Evolutionary conservation across 352 stramenopile genomes (phyloP).

Genomic region (Phytophthora sp.): DNA sequence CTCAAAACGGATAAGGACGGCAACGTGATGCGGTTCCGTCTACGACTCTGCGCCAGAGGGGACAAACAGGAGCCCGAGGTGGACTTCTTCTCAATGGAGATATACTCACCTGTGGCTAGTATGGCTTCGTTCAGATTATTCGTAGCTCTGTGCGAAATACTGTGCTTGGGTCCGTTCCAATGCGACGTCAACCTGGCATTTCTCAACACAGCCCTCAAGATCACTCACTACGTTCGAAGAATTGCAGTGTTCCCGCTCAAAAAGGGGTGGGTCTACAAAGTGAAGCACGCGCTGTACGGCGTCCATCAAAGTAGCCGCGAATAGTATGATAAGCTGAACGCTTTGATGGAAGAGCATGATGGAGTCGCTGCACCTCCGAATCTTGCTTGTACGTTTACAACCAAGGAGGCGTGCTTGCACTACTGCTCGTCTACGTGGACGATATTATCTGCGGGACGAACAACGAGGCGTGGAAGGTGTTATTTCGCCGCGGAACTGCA

Average conservation of each 20-base stretch:
- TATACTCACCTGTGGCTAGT: neutral
- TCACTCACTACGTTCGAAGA: neutral
- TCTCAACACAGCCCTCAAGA: constrained; percentile 5
- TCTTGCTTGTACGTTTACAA: constrained; percentile 11
- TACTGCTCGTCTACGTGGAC: constrained; percentile 14
- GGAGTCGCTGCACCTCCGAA: neutral
- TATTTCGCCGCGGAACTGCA: neutral
- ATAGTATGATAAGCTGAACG: constrained; percentile 2
- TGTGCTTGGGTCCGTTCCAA: constrained; percentile 3
- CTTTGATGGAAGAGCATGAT: neutral
- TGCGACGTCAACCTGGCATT: constrained; percentile 18
- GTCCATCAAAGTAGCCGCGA: constrained; percentile 12
- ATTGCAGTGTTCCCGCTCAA: constrained; percentile 2
- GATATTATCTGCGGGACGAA: constrained; percentile 16
- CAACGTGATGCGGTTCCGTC: constrained; percentile 7
- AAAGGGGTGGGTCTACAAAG: neutral
- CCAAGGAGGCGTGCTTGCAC: neutral
- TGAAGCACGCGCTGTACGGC: constrained; percentile 7
- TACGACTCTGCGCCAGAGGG: constrained; percentile 3
- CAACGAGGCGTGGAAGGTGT: neutral
- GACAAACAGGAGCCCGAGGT: constrained; percentile 4
- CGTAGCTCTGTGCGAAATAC: neutral
- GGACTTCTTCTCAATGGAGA: constrained; percentile 4
- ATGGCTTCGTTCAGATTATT: constrained; percentile 18
- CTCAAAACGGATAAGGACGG: constrained; percentile 11